Percentiles rank a stretch among this genome's conserved stretches.
phyloP scores from a whole-genome alignment of 2,329 filamentous ascomycete species.

The Coniochaeta pulveracea region DNA sequence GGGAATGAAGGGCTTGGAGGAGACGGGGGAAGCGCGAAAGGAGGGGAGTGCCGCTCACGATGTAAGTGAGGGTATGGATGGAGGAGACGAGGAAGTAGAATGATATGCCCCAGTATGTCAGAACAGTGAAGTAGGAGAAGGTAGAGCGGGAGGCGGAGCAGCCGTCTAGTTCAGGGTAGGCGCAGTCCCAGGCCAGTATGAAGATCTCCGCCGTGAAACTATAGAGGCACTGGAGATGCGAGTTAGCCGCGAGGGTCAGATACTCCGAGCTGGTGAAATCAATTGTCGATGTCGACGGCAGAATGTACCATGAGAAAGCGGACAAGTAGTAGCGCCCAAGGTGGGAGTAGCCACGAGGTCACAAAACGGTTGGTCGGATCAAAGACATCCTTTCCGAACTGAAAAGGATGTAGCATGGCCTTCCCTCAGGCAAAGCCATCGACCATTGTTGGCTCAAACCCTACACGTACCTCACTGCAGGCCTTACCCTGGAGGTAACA shows the following conservation, averaged over 20 bases:
- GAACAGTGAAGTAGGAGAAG: conserved; percentile 75
- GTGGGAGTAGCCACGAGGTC: conserved; percentile 72
- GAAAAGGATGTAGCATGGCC: conserved; percentile 13
- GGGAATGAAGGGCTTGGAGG: conserved; percentile 52
- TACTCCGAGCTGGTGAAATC: conserved; percentile 7
- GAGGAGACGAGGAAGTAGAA: conserved; percentile 66
- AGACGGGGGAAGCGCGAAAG: conserved; percentile 48
- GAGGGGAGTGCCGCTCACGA: conserved; percentile 37
- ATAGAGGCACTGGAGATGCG: conserved; percentile 42
- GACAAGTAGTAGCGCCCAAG: conserved; percentile 45
- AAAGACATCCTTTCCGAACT: conserved; percentile 30
- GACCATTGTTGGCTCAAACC: too few relatives aligned
- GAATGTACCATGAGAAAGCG: conserved; percentile 42
- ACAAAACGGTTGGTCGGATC: conserved; percentile 56
- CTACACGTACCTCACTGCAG: too few relatives aligned
- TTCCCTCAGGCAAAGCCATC: too few relatives aligned
- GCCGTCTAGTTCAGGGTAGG: conserved; percentile 30
- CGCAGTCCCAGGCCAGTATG: conserved; percentile 54
- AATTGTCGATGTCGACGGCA: too few relatives aligned
- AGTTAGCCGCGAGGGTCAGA: not conserved
- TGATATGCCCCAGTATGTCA: conserved; percentile 72
- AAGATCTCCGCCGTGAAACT: conserved; percentile 58
- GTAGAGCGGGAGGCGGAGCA: conserved; percentile 35
- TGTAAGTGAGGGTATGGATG: conserved; percentile 59
- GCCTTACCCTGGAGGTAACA: too few relatives aligned